Base-by-base conservation (phyloP, 192 early-diverging fungal genomes). In the Linnemannia hyalina region DNA sequence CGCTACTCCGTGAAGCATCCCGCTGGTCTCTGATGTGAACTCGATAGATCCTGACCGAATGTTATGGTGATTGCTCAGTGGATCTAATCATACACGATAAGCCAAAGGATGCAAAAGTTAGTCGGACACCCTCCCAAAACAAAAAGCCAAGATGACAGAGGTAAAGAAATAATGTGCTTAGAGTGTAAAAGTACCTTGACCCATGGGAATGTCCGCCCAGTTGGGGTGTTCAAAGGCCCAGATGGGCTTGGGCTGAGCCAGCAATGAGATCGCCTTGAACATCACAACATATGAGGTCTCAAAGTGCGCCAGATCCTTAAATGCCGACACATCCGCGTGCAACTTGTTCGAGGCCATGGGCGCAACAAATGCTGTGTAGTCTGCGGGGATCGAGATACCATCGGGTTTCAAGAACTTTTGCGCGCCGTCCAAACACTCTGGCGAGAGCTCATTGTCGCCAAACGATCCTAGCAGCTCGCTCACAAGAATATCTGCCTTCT, bases 371-470 rank as follows among this genome's bases (percentile, higher is more conserved):
- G 97, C 88, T 0, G 96, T 94, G 89, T 99, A 99, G 29, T 88
- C 88, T 44, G 92, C 89, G 8, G 99, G 99, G 70, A 99, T 99
- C 40, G 96, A 98, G 41, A 99, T 95, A 38, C 98, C 98, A 68
- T 89, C 91, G 8, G 87, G 78, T 89, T 95, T 94, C 68, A 94
- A 88, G 57, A 99, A 92, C 44, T 92, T 90, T 80, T 96, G 94
- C 3, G 98, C 98, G 16, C 95, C 97, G 88, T 97, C 96, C 26
- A 99, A 90, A 80, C 97, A 99, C 88, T 99, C 99, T 13, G 99
- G 99, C n/a, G 99, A 97, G 23, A 99, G 93, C 85, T 99, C 98
- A 88, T 99, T 99, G 89, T 99, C 98, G 71, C 98, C 99, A 92
- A 99, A 97, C 2, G 98, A 98, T 10, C 99, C 99, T 46, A 99